Evolutionary conservation across 2,329 filamentous ascomycete genomes (phyloP), one percentile per base, ranked within the genome.

Genomic region (Trichoderma sp.): DNA sequence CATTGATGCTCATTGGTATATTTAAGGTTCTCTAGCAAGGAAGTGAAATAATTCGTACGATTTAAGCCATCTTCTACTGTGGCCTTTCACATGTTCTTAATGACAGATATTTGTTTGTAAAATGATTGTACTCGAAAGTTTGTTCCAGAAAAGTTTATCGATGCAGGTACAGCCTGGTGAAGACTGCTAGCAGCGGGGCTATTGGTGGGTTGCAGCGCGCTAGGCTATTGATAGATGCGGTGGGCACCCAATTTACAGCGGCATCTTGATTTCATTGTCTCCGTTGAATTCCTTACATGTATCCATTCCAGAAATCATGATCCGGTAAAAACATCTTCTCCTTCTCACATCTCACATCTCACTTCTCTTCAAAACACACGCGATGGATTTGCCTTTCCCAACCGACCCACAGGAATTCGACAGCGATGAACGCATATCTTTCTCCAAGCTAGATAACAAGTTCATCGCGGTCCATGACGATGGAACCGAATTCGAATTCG

Each of bases 401-500:
- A 88, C 84, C 20, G 84, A 93, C 71, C 86, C 88, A 15, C 86
- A 88, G 71, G 87, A 92, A 62, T 97, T 97, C 79, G 90, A 92
- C 76, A 84, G 84, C 72, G 94, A 97, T 79, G 88, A 93, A 32
- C 92, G 95, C 76, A 93, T 97, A 78, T 95, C 93, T 6, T 97
- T 92, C 83, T 95, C 93, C n/a, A 92, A 89, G 79, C 85, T 93
- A 73, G 92, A 95, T 81, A 87, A 90, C 78, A 95, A 94, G 79
- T 95, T 91, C 83, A 88, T 96, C 68, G 89, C 96, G 8, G 94
- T 97, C 73, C 92, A 93, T 71, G 93, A 94, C 62, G 91, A 96
- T 79, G 94, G 93, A 67, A 88, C 90, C 73, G 95, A 97, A 80
- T 97, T 91, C 83, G 92, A 95, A 80, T 98, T 92, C 83, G 91